Percentiles rank a stretch among this genome's conserved stretches.
phyloP scores from a whole-genome alignment of 2,329 filamentous ascomycete species.

The Aureobasidium sp. region DNA sequence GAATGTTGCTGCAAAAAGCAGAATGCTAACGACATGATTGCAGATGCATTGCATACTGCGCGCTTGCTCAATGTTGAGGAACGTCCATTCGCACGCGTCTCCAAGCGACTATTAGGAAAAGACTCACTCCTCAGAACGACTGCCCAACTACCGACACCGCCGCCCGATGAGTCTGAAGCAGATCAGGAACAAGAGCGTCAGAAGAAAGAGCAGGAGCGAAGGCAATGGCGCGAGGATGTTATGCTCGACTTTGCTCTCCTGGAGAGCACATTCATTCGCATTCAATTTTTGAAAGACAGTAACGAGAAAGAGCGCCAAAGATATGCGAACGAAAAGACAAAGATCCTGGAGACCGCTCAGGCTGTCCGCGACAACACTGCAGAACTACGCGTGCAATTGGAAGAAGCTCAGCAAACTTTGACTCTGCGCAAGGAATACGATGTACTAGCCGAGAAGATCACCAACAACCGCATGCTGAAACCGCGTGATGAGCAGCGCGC shows the following conservation, averaged over 20 bases:
- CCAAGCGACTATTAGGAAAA: slow-evolving; percentile 66
- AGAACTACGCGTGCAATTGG: slow-evolving; percentile 62
- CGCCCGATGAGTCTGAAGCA: slow-evolving; percentile 49
- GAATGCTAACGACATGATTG: not conserved
- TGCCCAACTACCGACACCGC: slow-evolving; percentile 55
- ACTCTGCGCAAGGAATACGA: slow-evolving; percentile 79
- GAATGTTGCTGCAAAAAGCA: slow-evolving; percentile 13
- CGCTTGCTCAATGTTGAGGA: slow-evolving; percentile 87
- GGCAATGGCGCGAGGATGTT: slow-evolving; percentile 73
- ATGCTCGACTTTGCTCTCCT: slow-evolving; percentile 83
- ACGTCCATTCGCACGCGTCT: slow-evolving; percentile 82
- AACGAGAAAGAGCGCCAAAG: slow-evolving; percentile 77
- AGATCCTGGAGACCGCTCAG: slow-evolving; percentile 71
- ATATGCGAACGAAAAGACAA: slow-evolving; percentile 71
- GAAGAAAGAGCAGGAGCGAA: slow-evolving; percentile 46
- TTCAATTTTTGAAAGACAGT: slow-evolving; percentile 77
- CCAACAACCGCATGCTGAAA: slow-evolving; percentile 67
- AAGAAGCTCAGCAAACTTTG: slow-evolving; percentile 65
- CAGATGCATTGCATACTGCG: slow-evolving; percentile 75
- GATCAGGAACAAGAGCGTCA: slow-evolving; percentile 38
- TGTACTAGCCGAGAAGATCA: slow-evolving; percentile 78
- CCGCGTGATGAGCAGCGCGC: slow-evolving; percentile 75
- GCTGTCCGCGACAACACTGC: slow-evolving; percentile 67
- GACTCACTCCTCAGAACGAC: slow-evolving; percentile 53
- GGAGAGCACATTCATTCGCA: slow-evolving; percentile 74